Conservation (phyloP, 2,329 filamentous ascomycete genomes). For the Calonectria crousiana region DNA sequence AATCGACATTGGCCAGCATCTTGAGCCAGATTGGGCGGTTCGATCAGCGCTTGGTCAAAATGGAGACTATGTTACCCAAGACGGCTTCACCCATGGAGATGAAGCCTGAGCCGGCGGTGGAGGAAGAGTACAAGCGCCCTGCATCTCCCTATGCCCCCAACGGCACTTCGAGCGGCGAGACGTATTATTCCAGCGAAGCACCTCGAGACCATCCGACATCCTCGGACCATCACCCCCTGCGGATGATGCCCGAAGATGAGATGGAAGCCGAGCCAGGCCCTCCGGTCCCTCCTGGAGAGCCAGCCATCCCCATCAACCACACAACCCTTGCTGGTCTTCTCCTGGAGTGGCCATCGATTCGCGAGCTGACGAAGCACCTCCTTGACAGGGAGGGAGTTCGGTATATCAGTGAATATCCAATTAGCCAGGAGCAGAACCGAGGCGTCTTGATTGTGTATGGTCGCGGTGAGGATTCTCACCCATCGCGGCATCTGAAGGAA, state of each 20-base stretch:
- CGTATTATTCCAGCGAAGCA: constrained; percentile 37
- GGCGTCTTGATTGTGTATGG: constrained; percentile 83
- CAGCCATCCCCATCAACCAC: constrained; percentile 85
- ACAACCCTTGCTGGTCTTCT: constrained; percentile 90
- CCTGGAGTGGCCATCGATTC: constrained; percentile 78
- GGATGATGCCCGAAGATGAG: constrained; percentile 58
- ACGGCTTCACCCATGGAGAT: constrained; percentile 31
- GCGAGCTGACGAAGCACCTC: constrained; percentile 68
- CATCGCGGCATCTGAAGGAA: constrained; percentile 62
- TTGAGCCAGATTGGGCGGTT: constrained; percentile 53
- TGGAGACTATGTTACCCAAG: constrained; percentile 47
- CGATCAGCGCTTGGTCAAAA: constrained; percentile 52
- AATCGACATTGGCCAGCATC: constrained; percentile 52
- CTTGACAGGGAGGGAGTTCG: constrained; percentile 64
- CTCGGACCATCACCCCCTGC: constrained; percentile 42
- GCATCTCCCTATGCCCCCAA: constrained; percentile 39
- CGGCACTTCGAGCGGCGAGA: constrained; percentile 32
- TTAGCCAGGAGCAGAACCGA: constrained; percentile 79
- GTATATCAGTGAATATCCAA: constrained; percentile 78
- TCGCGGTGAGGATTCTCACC: constrained; percentile 79
- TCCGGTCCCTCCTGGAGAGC: constrained; percentile 67
- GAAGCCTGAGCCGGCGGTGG: constrained; percentile 46
- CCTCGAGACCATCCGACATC: constrained; percentile 43
- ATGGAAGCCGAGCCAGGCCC: constrained; percentile 65
- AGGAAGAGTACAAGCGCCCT: constrained; percentile 46